A percentile compares a stretch with the other conserved stretches of the same genome.
Evolutionary conservation across 352 stramenopile genomes (phyloP).

Genomic region (Phytopythium aichiense): DNA sequence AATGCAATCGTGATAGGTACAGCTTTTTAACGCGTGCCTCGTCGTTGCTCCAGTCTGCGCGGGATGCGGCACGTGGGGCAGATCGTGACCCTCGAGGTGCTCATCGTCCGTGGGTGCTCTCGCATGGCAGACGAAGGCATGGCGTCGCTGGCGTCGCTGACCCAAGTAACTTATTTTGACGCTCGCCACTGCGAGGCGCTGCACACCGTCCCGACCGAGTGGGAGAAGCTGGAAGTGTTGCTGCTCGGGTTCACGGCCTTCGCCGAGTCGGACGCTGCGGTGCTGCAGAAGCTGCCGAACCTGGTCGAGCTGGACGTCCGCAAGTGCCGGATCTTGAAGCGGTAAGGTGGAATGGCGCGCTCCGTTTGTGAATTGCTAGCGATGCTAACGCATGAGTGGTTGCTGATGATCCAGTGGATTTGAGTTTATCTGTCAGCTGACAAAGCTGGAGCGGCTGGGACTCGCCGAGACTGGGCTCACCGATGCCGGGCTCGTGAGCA

Average conservation of each 20-base stretch:
- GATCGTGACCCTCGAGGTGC: conserved; percentile 28
- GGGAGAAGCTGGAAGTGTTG: conserved; percentile 48
- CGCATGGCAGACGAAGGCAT: conserved; percentile 33
- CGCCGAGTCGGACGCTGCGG: conserved; percentile 49
- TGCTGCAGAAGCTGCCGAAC: conserved; percentile 45
- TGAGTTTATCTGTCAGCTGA: conserved; percentile 62
- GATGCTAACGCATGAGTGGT: neutral
- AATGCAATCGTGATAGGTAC: too few relatives aligned
- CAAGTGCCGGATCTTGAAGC: conserved; percentile 64
- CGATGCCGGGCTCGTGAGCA: conserved; percentile 50
- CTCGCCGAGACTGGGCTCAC: conserved; percentile 58
- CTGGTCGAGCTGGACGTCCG: conserved; percentile 63
- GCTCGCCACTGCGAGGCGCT: conserved; percentile 61
- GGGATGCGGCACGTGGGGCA: conserved; percentile 28
- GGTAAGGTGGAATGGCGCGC: conserved; percentile 22
- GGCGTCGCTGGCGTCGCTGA: conserved; percentile 20
- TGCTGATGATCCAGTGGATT: conserved; percentile 30
- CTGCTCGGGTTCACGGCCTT: conserved; percentile 61
- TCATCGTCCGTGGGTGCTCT: conserved; percentile 45
- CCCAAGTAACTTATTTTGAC: conserved; percentile 57
- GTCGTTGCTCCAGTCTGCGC: conserved; percentile 20
- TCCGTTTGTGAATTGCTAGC: neutral
- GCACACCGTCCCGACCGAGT: conserved; percentile 43
- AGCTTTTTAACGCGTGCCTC: neutral
- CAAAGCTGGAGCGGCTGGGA: conserved; percentile 47